Evolutionary conservation across 2,329 filamentous ascomycete genomes (phyloP).

Genomic region (Calonectria hongkongensis): DNA sequence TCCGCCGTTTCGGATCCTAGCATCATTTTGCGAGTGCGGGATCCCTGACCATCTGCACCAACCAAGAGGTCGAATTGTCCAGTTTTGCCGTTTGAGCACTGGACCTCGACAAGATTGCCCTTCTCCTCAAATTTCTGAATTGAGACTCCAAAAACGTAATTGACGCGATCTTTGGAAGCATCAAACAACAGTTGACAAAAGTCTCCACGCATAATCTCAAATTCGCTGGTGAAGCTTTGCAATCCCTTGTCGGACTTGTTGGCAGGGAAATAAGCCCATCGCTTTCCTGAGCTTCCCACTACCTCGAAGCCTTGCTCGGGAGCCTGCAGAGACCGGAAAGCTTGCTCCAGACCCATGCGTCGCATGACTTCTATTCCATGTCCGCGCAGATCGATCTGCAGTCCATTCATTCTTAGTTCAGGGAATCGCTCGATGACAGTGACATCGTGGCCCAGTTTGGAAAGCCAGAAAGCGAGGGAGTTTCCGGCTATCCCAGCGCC

Average conservation of each 20-base stretch:
- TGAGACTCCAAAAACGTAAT: conserved; percentile 56
- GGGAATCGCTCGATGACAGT: conserved; percentile 64
- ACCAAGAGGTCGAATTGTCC: conserved; percentile 71
- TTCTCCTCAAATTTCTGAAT: conserved; percentile 58
- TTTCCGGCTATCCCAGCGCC: conserved; percentile 59
- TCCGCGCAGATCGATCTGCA: conserved; percentile 73
- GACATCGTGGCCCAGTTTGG: conserved; percentile 54
- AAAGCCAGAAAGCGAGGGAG: conserved; percentile 57
- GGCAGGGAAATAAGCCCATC: conserved; percentile 62
- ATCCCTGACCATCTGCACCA: conserved; percentile 73
- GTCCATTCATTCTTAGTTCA: conserved; percentile 66
- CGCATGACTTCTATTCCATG: conserved; percentile 70
- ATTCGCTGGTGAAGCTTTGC: conserved; percentile 67
- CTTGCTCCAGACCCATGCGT: conserved; percentile 52
- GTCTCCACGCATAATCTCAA: conserved; percentile 74
- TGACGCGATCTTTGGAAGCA: conserved; percentile 55
- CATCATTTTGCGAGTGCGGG: conserved; percentile 67
- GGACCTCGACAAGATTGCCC: conserved; percentile 59
- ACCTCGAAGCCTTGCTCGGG: conserved; percentile 51
- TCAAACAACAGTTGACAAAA: conserved; percentile 66
- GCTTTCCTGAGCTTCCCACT: conserved; percentile 63
- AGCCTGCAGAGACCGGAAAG: conserved; percentile 51
- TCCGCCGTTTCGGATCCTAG: conserved; percentile 54
- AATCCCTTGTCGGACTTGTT: conserved; percentile 43
- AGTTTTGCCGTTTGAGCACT: conserved; percentile 64